These are phyloP conservation scores for Biscogniauxia mediterranea DNA, from an alignment of 2,329 filamentous ascomycete genomes.

Conservation along the genomic window DNA sequence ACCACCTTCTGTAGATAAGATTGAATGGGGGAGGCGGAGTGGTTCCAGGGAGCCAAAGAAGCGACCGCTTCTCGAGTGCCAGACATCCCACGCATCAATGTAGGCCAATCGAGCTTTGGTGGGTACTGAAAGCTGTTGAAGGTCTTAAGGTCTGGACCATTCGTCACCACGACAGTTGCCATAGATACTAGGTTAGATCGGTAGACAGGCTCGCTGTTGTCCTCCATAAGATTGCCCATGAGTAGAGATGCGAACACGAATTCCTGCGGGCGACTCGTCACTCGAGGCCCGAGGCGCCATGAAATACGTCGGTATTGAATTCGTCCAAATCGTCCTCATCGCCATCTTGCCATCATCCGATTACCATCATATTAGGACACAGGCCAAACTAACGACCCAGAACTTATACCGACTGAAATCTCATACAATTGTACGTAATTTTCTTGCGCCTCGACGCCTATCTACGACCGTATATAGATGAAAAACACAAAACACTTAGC, in stretches of 20 bases:
- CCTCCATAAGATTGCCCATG: neutral
- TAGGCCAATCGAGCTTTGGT: conserved; percentile 26
- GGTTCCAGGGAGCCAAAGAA: conserved; percentile 7
- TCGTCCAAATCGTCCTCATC: neutral
- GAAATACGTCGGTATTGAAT: neutral
- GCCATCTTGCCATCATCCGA: neutral
- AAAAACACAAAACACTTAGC: conserved; percentile 28
- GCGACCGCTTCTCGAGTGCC: conserved; percentile 2
- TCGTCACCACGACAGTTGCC: neutral
- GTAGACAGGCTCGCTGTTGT: no score
- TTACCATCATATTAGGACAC: neutral
- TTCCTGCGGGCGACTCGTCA: neutral
- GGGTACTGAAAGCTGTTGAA: conserved; percentile 14
- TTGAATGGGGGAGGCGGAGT: conserved; percentile 27
- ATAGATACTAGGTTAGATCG: conserved; percentile 1
- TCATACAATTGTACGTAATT: conserved; percentile 29
- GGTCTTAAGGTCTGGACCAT: conserved; percentile 11
- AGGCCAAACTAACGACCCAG: neutral
- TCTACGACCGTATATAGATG: conserved; percentile 34
- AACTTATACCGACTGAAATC: conserved; percentile 1
- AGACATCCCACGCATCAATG: conserved; percentile 6
- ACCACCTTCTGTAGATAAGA: conserved; percentile 11
- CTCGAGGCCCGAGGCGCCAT: neutral
- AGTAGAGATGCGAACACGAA: neutral
- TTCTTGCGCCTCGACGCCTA: conserved; percentile 43